These are phyloP conservation scores for Chaetothyriales sp. DNA, from an alignment of 2,329 filamentous ascomycete species.

Conservation along the genomic window DNA sequence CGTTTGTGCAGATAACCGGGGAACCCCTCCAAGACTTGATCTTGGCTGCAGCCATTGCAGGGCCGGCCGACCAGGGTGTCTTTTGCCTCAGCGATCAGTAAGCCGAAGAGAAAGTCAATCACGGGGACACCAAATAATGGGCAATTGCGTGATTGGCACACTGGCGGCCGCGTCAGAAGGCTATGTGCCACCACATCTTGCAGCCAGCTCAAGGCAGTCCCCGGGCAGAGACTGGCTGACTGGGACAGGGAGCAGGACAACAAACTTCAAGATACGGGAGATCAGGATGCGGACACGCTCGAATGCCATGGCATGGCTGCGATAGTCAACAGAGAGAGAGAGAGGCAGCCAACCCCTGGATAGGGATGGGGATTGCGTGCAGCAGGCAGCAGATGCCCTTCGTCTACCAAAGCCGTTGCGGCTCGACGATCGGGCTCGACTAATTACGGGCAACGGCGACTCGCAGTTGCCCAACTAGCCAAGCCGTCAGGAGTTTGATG, in stretches of 20 bases:
- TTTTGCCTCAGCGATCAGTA: not conserved
- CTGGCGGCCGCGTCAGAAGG: too few species aligned
- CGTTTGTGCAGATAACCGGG: not conserved
- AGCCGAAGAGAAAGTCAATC: not conserved
- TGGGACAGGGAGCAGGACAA: not conserved
- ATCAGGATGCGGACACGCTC: not conserved
- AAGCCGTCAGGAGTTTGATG: not conserved
- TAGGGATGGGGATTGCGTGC: not conserved
- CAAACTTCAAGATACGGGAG: not conserved
- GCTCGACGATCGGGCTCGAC: not conserved
- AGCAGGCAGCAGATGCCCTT: not conserved
- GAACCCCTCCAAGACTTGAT: not conserved
- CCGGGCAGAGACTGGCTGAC: not conserved
- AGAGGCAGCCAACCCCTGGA: not conserved
- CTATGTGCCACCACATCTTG: not conserved
- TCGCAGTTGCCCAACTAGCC: not conserved
- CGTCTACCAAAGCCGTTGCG: not conserved
- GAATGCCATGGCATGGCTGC: not conserved
- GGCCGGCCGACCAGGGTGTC: not conserved
- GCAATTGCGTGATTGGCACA: not conserved
- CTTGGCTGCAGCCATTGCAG: not conserved
- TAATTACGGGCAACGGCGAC: not conserved
- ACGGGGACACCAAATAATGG: not conserved
- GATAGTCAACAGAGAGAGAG: not conserved
- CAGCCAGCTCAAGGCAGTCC: not conserved